A percentile compares a stretch with the other conserved stretches of the same genome.
phyloP scores from a whole-genome alignment of 441 rosid genomes.

The Metrosideros polymorpha region DNA sequence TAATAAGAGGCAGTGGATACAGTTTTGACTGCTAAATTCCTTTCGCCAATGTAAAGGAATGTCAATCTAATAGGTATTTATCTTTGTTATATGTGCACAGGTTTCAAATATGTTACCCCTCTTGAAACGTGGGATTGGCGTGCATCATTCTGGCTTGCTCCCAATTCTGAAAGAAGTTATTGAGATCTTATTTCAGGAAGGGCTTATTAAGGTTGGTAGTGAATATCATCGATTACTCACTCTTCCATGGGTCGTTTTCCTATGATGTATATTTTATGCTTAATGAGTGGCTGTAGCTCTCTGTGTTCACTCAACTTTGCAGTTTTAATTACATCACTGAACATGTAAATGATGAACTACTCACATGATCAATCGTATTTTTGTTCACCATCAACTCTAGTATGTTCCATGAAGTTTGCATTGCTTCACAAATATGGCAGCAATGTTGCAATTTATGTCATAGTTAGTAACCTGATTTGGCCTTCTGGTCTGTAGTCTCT shows the following conservation, averaged over 20 bases:
- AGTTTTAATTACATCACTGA: background rate
- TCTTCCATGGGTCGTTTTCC: background rate
- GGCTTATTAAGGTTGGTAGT: slow-evolving; percentile 69
- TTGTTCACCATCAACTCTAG: background rate
- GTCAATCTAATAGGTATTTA: background rate
- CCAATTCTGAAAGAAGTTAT: slow-evolving; percentile 97
- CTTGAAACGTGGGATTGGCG: slow-evolving; percentile 96
- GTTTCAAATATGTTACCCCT: slow-evolving; percentile 94
- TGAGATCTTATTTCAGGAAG: slow-evolving; percentile 97
- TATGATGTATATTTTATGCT: background rate
- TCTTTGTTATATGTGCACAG: slow-evolving; percentile 21
- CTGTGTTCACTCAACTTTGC: background rate
- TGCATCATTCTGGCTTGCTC: slow-evolving; percentile 98
- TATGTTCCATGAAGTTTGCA: background rate
- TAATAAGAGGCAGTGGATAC: background rate
- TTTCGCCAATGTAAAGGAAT: background rate
- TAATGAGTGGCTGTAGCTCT: background rate
- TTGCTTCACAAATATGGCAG: background rate
- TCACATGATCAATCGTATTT: background rate
- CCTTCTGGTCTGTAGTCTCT: background rate
- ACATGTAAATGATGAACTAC: background rate
- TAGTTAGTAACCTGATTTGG: background rate
- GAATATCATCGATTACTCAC: background rate
- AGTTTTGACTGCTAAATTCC: background rate
- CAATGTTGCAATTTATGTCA: background rate